Evolutionary conservation across 768 basidiomycete species (phyloP).

Genomic region (Mycena capillaripes): DNA sequence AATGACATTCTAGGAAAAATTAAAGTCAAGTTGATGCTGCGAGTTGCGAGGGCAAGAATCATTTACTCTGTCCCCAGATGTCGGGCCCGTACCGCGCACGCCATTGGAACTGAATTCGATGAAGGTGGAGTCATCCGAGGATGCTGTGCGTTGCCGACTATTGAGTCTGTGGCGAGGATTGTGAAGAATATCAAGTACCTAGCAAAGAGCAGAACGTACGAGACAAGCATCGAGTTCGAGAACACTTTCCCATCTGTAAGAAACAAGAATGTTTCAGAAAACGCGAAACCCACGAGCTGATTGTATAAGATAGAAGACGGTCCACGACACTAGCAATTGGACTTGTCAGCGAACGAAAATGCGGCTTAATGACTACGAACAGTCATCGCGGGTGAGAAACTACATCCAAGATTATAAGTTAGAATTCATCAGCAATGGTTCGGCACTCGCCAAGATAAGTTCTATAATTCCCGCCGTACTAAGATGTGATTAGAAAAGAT

Average conservation of each 20-base stretch:
- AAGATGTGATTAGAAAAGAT: background rate
- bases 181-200: background rate
- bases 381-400: background rate
- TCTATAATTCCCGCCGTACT: background rate
- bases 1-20: no score
- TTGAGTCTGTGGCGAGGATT: no score
- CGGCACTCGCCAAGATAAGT: background rate
- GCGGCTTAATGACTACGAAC: background rate
- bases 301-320: background rate
- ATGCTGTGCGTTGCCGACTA: no score
- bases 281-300: background rate
- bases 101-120: no score
- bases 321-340: background rate
- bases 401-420: background rate
- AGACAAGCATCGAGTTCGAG: conserved; percentile 8
- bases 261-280: background rate
- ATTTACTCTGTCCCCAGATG: no score
- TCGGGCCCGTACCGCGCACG: no score
- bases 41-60: no score
- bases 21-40: no score
- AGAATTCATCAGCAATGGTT: background rate
- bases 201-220: background rate
- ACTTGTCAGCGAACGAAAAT: no score
- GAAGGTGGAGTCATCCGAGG: no score
- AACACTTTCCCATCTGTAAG: background rate